Base-by-base conservation (phyloP, 768 basidiomycete genomes). In the Phylloporus rhodoxanthus region DNA sequence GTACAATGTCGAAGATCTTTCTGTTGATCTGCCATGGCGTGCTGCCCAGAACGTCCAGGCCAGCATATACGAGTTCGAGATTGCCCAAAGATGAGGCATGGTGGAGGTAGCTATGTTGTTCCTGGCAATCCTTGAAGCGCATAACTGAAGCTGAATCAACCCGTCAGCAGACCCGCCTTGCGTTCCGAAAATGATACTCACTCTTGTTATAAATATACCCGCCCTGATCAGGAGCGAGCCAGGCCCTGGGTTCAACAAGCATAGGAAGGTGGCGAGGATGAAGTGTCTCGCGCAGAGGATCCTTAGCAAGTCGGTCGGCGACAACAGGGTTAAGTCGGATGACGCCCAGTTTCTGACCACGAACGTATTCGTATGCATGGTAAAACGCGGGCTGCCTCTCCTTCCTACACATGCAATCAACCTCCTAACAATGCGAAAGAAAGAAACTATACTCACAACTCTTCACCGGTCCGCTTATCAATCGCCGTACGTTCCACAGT, bases 221-320 rank as follows among this genome's bases (percentile, higher is more conserved):
- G 4, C 96, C 95, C 39, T 84, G 72, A 47, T 86, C 78, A 54
- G 82, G 76, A 49, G 74, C 72, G 2, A 87, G 60, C 95, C 94
- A 98, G 0, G 91, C 89, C 55, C 84, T 84, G 2, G 95, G 95
- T 53, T 84, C 82, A 21, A 94, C 78, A 7, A 99, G 76, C 96
- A 98, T 99, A 8, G 95, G 95, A 20, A 99, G 75, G 67, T 95
- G 90, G 2, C 93, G 88, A 14, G 95, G 93, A 68, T 95, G 92
- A 15, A 97, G 72, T 0, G 86, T 80, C 46, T 82, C 77, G 11
- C 73, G 70, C 17, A 93, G 61, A 34, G 69, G 74, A 52, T 97
- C 94, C 50, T 79, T 81, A 3, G 89, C 82, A 47, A 98, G 71
- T 3, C 86, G 79, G 13, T 87, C 82, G 3, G 84, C 72, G 5